These are phyloP conservation scores for Acanthamoeba lugdunensis DNA, from an alignment of 208 protist species.

Conservation along the genomic window DNA sequence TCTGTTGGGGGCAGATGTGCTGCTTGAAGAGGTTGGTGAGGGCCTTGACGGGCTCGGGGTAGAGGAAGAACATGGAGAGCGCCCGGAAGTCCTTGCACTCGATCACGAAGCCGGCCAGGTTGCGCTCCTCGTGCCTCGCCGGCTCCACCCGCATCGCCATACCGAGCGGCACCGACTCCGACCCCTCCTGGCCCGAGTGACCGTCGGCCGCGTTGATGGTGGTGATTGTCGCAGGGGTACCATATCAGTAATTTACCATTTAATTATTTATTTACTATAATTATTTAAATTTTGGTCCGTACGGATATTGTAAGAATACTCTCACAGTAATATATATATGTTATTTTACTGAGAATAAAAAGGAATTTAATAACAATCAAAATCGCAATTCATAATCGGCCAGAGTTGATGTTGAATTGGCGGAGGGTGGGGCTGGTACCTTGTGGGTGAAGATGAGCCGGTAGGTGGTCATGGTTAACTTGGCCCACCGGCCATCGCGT, in stretches of 20 bases:
- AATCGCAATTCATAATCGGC: too few species aligned
- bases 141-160: background rate
- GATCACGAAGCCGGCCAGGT: background rate
- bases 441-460: background rate
- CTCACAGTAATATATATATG: too few species aligned
- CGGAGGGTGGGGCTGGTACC: background rate
- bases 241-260: too few species aligned
- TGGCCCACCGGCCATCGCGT: background rate
- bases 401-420: background rate
- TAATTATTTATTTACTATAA: too few species aligned
- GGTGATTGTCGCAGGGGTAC: too few species aligned
- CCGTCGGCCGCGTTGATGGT: too few species aligned
- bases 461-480: background rate
- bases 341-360: too few species aligned
- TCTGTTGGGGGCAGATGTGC: background rate
- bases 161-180: background rate
- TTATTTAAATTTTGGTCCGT: too few species aligned
- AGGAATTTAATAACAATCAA: too few species aligned
- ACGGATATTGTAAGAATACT: too few species aligned
- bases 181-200: background rate
- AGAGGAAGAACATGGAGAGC: background rate
- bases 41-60: background rate
- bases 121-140: background rate
- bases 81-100: background rate
- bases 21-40: constrained; percentile 5